Evolutionary conservation across 768 basidiomycete species (phyloP).

Genomic region (Scleroderma bovista): DNA sequence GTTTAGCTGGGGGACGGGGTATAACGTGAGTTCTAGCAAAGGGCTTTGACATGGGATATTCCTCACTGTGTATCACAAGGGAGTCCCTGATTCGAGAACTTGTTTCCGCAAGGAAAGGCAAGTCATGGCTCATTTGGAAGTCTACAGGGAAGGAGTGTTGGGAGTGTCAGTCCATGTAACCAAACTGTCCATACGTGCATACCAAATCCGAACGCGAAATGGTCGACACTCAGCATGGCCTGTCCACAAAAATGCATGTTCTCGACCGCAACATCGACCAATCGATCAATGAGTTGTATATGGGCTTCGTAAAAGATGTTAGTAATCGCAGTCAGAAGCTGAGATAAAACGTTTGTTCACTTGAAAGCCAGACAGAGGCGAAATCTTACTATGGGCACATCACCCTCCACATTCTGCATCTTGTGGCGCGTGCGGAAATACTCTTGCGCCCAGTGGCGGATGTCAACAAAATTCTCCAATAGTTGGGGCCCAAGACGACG

Average conservation of each 20-base stretch:
- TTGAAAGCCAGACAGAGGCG: background rate
- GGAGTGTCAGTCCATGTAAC: background rate
- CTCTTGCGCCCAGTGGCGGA: constrained; percentile 21
- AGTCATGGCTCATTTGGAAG: constrained; percentile 26
- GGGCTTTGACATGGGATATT: background rate
- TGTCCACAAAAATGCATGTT: constrained; percentile 19
- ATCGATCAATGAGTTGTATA: constrained; percentile 21
- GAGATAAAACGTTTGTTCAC: background rate
- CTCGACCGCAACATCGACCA: constrained; percentile 19
- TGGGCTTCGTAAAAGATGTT: constrained; percentile 28
- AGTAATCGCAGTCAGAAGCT: constrained; percentile 24
- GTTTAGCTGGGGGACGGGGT: constrained; percentile 10
- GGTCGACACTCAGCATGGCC: constrained; percentile 11
- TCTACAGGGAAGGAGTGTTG: constrained; percentile 10
- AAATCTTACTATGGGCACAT: constrained; percentile 15
- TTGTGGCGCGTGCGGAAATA: constrained; percentile 22
- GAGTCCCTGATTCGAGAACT: constrained; percentile 18
- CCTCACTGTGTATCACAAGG: constrained; percentile 9
- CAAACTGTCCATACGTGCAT: constrained; percentile 1
- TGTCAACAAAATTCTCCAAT: constrained; percentile 26
- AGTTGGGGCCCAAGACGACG: constrained; percentile 24
- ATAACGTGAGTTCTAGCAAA: background rate
- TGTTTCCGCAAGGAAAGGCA: constrained; percentile 24
- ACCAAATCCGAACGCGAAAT: constrained; percentile 29
- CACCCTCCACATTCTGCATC: constrained; percentile 7